Evolutionary conservation across 768 basidiomycete genomes (phyloP).

Genomic region (Tulasnella sp.): DNA sequence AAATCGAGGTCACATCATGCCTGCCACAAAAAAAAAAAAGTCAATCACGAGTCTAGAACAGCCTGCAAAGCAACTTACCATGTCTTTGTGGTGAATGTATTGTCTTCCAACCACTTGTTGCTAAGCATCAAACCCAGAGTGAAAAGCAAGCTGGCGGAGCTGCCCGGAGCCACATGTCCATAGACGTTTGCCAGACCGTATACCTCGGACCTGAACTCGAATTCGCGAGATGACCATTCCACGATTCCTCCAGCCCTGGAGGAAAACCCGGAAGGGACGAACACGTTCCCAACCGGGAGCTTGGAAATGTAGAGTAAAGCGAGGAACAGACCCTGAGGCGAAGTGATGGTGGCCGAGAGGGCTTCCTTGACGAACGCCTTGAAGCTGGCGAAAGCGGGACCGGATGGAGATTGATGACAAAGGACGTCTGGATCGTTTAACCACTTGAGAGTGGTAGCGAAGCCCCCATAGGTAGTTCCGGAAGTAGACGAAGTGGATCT

Average conservation of each 20-base stretch:
- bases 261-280: too few relatives aligned
- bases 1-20: slow-evolving; percentile 10
- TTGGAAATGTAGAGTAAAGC: slow-evolving; percentile 7
- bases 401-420: not conserved
- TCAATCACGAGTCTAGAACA: not conserved
- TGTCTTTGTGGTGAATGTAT: slow-evolving; percentile 23
- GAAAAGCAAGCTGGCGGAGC: slow-evolving; percentile 17
- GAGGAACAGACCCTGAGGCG: slow-evolving; percentile 9
- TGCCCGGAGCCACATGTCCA: not conserved
- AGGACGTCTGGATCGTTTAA: not conserved
- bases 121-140: slow-evolving; percentile 23
- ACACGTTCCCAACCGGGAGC: slow-evolving; percentile 7
- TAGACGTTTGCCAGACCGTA: slow-evolving; percentile 4
- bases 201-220: slow-evolving; percentile 7
- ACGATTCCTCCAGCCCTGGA: too few relatives aligned
- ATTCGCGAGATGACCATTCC: not conserved
- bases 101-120: slow-evolving; percentile 26
- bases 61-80: slow-evolving; percentile 19
- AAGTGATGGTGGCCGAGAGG: slow-evolving; percentile 3
- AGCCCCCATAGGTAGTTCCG: too few relatives aligned
- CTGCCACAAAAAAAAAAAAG: not conserved
- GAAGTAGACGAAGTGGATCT: not conserved
- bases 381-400: slow-evolving; percentile 2
- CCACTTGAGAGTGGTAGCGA: too few relatives aligned
- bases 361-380: not conserved